phyloP scores from a whole-genome alignment of 306 rosid species.

The Dryas drummondii region DNA sequence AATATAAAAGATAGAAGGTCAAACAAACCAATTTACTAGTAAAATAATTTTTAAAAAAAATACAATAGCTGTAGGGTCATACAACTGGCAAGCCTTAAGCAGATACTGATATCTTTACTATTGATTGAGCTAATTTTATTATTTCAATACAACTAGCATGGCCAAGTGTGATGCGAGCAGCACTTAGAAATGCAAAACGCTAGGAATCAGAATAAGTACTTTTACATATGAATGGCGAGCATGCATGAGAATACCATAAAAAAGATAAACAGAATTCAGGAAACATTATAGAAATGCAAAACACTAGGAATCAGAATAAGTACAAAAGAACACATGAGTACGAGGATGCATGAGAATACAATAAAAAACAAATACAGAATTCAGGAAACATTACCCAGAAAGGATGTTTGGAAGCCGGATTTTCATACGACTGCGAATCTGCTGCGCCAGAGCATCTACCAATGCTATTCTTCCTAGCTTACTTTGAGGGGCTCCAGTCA shows the following conservation, averaged over 20 bases:
- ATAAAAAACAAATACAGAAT: conserved; percentile 14
- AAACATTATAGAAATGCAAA: background rate
- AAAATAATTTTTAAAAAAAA: background rate
- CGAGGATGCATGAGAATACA: background rate
- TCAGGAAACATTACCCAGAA: conserved; percentile 62
- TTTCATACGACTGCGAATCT: conserved; percentile 91
- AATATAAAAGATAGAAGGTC: conserved; percentile 3
- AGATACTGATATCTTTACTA: background rate
- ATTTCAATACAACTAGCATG: background rate
- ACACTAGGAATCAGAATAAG: background rate
- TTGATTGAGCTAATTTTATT: background rate
- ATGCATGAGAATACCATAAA: no score
- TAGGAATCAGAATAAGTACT: no score
- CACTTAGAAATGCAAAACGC: background rate
- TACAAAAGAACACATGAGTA: background rate
- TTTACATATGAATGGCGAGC: no score
- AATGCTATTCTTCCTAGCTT: conserved; percentile 95
- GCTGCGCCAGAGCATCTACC: conserved; percentile 86
- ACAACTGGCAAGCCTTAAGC: background rate
- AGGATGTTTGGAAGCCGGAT: conserved; percentile 86
- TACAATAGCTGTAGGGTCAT: background rate
- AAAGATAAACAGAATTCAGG: no score
- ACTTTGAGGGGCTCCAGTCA: conserved; percentile 90
- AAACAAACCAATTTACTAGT: conserved; percentile 6
- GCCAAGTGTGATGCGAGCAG: background rate